Conservation (phyloP, 148 eudicot genomes). For the Rhododendron williamsianum region DNA sequence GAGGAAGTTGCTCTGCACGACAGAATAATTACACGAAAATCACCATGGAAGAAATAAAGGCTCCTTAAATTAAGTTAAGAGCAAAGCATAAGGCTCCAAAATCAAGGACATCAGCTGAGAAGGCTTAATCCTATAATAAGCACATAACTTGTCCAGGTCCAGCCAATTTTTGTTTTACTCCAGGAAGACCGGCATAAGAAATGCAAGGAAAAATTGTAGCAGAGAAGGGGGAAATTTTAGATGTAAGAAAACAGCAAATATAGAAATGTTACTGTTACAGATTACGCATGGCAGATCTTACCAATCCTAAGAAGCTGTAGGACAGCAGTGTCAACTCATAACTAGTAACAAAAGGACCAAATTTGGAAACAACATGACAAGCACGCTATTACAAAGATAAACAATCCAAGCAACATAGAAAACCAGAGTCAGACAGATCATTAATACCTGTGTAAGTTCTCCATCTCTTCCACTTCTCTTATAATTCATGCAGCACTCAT, state of each 20-base stretch:
- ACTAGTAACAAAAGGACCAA: neutral
- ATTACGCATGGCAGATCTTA: neutral
- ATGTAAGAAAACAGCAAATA: neutral
- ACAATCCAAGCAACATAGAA: neutral
- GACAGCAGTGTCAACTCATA: neutral
- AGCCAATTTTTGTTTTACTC: neutral
- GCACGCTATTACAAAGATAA: neutral
- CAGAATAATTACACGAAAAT: neutral
- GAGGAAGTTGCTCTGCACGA: neutral
- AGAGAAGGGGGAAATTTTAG: neutral
- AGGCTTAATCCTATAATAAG: neutral
- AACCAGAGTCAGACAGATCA: neutral
- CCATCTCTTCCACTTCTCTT: slow-evolving; percentile 87
- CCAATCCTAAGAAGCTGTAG: neutral
- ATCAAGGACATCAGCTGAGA: neutral
- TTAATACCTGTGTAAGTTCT: slow-evolving; percentile 85
- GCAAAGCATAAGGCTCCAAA: neutral
- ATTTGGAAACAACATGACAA: neutral
- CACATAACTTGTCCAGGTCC: neutral
- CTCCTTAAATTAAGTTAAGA: neutral
- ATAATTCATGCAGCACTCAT: slow-evolving; percentile 92
- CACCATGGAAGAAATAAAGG: neutral
- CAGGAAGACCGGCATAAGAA: neutral
- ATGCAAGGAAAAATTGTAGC: neutral
- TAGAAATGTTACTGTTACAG: neutral